Conservation (phyloP, 805 yeast species). For the Candida qinlingensis region DNA sequence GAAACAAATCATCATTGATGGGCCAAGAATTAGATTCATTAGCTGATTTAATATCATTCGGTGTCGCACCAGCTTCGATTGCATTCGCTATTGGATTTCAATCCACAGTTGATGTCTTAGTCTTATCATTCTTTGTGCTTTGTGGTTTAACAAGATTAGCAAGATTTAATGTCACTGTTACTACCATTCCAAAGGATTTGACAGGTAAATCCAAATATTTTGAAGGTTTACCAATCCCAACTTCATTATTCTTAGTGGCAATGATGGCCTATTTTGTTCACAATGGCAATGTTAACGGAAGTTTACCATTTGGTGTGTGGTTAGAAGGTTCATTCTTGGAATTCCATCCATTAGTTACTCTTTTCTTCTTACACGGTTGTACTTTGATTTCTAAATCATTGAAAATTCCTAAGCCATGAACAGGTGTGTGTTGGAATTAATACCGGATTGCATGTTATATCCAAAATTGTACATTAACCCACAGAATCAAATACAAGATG, state of each 20-base stretch:
- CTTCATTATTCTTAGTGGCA: constrained; percentile 69
- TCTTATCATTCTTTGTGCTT: constrained; percentile 78
- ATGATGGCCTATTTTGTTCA: constrained; percentile 66
- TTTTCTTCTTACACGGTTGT: constrained; percentile 78
- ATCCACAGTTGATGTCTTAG: constrained; percentile 71
- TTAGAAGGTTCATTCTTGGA: constrained; percentile 56
- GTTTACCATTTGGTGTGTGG: constrained; percentile 62
- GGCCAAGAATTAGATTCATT: constrained; percentile 97
- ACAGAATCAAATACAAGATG: background rate
- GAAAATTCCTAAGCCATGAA: constrained; percentile 78
- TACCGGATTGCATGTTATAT: too few relatives aligned
- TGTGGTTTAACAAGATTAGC: constrained; percentile 95
- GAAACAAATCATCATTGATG: constrained; percentile 87
- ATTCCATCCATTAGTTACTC: constrained; percentile 63
- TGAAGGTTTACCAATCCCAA: constrained; percentile 96
- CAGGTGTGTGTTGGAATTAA: too few relatives aligned
- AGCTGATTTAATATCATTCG: constrained; percentile 92
- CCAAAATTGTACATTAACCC: too few relatives aligned
- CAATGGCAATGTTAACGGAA: constrained; percentile 39
- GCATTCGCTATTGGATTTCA: constrained; percentile 91
- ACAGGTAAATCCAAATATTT: constrained; percentile 85
- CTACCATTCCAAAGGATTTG: constrained; percentile 85
- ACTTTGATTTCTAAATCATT: constrained; percentile 88
- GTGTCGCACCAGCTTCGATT: constrained; percentile 91
- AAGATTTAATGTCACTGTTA: constrained; percentile 90